phyloP scores from a whole-genome alignment of 345 rosid species.

The Gossypium sturtianum region DNA sequence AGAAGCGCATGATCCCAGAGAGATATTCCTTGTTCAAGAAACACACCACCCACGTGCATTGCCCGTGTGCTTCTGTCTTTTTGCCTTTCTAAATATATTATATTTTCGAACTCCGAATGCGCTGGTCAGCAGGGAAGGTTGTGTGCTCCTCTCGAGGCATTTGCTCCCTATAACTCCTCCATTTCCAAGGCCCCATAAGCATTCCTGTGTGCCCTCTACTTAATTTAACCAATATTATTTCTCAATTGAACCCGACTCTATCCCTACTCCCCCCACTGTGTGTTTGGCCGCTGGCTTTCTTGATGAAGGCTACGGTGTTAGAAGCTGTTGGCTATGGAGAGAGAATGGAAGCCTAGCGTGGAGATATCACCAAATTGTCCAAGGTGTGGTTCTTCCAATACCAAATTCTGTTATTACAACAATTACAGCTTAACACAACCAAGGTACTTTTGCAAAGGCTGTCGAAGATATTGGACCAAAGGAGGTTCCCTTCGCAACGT shows the following conservation, averaged over 20 bases:
- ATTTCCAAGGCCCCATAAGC: not conserved
- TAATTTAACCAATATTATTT: not conserved
- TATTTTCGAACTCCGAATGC: not conserved
- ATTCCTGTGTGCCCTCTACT: not conserved
- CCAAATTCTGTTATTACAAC: conserved; percentile 67
- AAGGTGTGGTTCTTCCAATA: conserved; percentile 54
- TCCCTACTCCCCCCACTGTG: not conserved
- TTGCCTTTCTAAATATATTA: not conserved
- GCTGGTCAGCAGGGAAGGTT: not conserved
- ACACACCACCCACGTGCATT: conserved; percentile 14
- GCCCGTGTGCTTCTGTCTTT: not conserved
- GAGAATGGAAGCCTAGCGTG: conserved; percentile 40
- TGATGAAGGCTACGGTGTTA: not conserved
- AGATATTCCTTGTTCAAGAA: conserved; percentile 31
- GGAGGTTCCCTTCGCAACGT: conserved; percentile 57
- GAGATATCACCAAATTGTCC: conserved; percentile 57
- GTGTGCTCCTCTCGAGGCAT: conserved; percentile 37
- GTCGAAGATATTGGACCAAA: conserved; percentile 64
- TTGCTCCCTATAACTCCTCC: conserved; percentile 35
- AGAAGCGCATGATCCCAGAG: conserved; percentile 45
- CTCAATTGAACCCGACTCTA: not conserved
- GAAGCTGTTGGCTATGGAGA: conserved; percentile 34
- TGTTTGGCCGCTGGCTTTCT: not conserved
- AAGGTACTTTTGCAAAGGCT: conserved; percentile 62
- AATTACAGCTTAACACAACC: conserved; percentile 67